These are phyloP conservation scores for Haematococcus sp. DNA, from an alignment of 139 green algal genomes.

Conservation along the genomic window DNA sequence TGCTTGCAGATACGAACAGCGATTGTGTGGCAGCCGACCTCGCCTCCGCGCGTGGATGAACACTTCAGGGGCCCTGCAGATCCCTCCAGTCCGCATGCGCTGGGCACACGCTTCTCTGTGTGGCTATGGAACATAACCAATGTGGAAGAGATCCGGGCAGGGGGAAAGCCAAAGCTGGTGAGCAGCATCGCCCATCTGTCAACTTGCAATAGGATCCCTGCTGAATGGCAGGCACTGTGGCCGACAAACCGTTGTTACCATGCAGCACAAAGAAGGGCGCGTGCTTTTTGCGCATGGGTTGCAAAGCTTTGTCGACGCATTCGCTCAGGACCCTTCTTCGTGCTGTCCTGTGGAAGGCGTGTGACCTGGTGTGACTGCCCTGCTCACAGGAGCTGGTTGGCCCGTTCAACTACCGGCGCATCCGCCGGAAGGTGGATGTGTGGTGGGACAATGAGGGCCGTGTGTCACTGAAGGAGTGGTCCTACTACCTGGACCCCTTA, in stretches of 20 bases:
- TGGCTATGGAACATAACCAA: conserved; percentile 22
- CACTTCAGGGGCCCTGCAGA: neutral
- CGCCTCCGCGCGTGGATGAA: neutral
- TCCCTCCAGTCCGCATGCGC: neutral
- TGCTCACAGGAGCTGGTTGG: conserved; percentile 10
- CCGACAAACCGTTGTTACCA: too few relatives aligned
- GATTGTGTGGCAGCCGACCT: conserved; percentile 6
- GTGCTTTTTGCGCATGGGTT: too few relatives aligned
- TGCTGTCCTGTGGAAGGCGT: too few relatives aligned
- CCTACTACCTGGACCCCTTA: conserved; percentile 14
- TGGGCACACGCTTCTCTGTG: neutral
- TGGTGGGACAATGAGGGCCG: conserved; percentile 20
- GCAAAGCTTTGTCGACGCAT: too few relatives aligned
- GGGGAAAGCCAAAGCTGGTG: conserved; percentile 9
- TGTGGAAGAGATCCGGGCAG: conserved; percentile 8
- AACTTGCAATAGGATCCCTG: neutral
- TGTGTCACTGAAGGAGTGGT: conserved; percentile 26
- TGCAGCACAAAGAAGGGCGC: too few relatives aligned
- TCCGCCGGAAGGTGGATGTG: conserved; percentile 11
- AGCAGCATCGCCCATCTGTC: too few relatives aligned
- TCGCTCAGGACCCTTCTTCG: too few relatives aligned
- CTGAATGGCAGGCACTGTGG: neutral
- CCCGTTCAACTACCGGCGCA: conserved; percentile 25
- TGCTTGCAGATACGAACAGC: conserved; percentile 3
- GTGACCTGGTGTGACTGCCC: too few relatives aligned